phyloP scores from a whole-genome alignment of 2,329 filamentous ascomycete species.

The Neonectria sp. region DNA sequence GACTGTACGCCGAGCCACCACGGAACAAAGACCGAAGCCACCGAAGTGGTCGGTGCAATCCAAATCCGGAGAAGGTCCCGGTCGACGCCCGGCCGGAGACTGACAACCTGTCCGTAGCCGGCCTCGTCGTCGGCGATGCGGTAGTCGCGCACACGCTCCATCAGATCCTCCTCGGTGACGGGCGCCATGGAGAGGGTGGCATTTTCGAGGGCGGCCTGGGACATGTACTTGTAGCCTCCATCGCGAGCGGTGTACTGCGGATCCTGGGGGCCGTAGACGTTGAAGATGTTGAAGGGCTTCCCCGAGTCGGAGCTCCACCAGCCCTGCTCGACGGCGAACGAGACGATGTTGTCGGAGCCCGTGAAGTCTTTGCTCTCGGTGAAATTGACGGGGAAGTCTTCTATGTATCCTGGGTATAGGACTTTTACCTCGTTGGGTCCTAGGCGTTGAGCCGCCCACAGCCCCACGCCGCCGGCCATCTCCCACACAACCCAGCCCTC shows the following conservation, averaged over 20 bases:
- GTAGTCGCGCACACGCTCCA: slow-evolving; percentile 40
- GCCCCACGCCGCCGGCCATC: slow-evolving; percentile 42
- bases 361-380: slow-evolving; percentile 27
- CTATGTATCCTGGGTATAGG: slow-evolving; percentile 41
- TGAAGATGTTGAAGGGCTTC: slow-evolving; percentile 43
- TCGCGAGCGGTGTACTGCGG: slow-evolving; percentile 41
- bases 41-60: slow-evolving; percentile 39
- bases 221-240: slow-evolving; percentile 46
- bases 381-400: slow-evolving; percentile 41
- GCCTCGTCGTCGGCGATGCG: slow-evolving; percentile 44
- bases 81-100: slow-evolving; percentile 32
- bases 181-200: slow-evolving; percentile 40
- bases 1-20: slow-evolving; percentile 44
- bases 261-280: slow-evolving; percentile 40
- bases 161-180: slow-evolving; percentile 41
- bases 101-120: slow-evolving; percentile 42
- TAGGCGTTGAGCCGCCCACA: slow-evolving; percentile 44
- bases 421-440: slow-evolving; percentile 42
- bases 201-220: slow-evolving; percentile 39
- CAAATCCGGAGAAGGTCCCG: slow-evolving; percentile 40
- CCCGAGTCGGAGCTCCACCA: slow-evolving; percentile 42
- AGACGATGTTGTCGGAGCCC: slow-evolving; percentile 42
- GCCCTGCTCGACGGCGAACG: slow-evolving; percentile 41
- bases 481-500: slow-evolving; percentile 46
- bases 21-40: slow-evolving; percentile 40